A percentile compares a stretch with the other conserved stretches of the same genome.
Evolutionary conservation across 768 basidiomycete genomes (phyloP).

Genomic region (Coprinellus micaceus): DNA sequence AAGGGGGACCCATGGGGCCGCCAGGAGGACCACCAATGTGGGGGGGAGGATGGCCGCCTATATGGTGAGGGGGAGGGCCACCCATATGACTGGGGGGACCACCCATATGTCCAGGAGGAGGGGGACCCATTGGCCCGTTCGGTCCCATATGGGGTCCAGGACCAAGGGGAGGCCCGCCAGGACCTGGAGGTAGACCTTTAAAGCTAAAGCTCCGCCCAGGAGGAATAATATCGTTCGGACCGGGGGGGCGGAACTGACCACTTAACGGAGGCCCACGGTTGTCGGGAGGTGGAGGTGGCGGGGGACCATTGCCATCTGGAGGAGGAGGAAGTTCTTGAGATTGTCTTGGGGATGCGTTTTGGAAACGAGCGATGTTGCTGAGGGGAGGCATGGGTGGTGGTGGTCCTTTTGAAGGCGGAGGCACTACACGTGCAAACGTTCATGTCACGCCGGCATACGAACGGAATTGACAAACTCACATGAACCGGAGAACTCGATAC

Average conservation of each 20-base stretch:
- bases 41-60: not conserved
- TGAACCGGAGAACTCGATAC: constrained; percentile 74
- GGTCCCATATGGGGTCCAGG: not conserved
- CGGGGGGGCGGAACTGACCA: not conserved
- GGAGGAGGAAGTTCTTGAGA: constrained; percentile 6
- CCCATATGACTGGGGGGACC: not conserved
- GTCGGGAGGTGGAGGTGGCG: constrained; percentile 10
- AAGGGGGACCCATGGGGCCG: not conserved
- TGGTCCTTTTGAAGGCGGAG: constrained; percentile 57
- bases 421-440: constrained; percentile 33
- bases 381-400: constrained; percentile 64
- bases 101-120: not conserved
- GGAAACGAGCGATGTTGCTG: constrained; percentile 22
- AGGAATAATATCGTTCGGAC: constrained; percentile 21
- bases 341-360: constrained; percentile 8
- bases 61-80: constrained; percentile 3
- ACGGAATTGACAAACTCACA: constrained; percentile 44
- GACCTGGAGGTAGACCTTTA: constrained; percentile 21
- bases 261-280: constrained; percentile 6
- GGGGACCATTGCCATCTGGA: not conserved
- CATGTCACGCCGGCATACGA: constrained; percentile 2
- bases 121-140: constrained; percentile 3
- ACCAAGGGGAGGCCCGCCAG: constrained; percentile 6
- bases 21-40: constrained; percentile 5
- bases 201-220: constrained; percentile 36